phyloP scores from a whole-genome alignment of 169 alveolate species.

The Theileria orientalis region DNA sequence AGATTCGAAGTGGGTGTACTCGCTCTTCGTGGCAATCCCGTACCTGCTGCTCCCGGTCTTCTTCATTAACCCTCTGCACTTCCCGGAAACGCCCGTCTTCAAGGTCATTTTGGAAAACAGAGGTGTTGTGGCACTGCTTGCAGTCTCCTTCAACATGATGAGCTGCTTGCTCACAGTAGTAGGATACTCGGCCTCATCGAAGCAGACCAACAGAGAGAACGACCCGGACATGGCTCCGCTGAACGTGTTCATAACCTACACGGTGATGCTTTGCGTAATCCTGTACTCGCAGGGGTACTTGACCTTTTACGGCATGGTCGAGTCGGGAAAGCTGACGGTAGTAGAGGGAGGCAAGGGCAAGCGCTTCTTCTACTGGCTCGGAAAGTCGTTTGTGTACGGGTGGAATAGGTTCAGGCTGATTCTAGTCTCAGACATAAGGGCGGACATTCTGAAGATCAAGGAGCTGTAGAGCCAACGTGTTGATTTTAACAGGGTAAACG shows the following conservation, averaged over 20 bases:
- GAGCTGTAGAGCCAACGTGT: neutral
- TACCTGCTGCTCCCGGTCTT: slow-evolving; percentile 12
- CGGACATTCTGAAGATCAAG: neutral
- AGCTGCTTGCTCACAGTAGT: neutral
- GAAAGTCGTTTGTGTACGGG: slow-evolving; percentile 5
- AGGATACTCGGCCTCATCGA: slow-evolving; percentile 19
- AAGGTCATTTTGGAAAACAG: neutral
- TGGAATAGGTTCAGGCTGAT: neutral
- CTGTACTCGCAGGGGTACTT: slow-evolving; percentile 15
- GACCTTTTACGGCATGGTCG: neutral
- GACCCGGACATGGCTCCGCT: neutral
- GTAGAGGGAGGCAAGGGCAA: neutral
- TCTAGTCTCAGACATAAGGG: slow-evolving; percentile 3
- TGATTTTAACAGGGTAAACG: neutral
- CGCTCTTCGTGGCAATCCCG: neutral
- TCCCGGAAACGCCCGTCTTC: neutral
- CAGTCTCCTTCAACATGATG: neutral
- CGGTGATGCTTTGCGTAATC: neutral
- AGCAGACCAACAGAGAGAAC: neutral
- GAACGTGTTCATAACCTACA: slow-evolving; percentile 1
- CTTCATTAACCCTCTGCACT: slow-evolving; percentile 21
- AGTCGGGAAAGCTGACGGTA: neutral
- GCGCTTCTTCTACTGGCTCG: slow-evolving; percentile 14
- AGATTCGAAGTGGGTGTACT: neutral
- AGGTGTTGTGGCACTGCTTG: neutral